Conservation (phyloP, 2,329 filamentous ascomycete species). For the Fusarium foetens region DNA sequence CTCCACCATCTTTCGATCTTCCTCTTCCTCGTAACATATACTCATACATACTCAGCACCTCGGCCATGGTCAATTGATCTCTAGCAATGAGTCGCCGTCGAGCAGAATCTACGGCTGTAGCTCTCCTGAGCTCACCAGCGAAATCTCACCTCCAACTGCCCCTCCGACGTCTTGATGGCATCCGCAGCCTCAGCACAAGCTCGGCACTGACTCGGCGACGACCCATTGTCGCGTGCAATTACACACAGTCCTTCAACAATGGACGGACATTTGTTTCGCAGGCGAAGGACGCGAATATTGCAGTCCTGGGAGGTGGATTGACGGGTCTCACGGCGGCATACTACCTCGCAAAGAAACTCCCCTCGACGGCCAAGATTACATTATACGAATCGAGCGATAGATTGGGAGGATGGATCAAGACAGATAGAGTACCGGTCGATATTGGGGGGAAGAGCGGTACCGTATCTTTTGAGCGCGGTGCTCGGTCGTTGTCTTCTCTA, state of each 20-base stretch:
- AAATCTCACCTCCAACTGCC: slow-evolving; percentile 1
- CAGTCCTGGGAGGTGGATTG: slow-evolving; percentile 82
- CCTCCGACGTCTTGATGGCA: slow-evolving; percentile 31
- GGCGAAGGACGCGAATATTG: slow-evolving; percentile 57
- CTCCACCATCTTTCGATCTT: slow-evolving; percentile 34
- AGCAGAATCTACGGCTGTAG: slow-evolving; percentile 42
- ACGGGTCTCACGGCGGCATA: slow-evolving; percentile 83
- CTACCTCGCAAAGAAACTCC: slow-evolving; percentile 76
- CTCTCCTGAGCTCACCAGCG: slow-evolving; percentile 42
- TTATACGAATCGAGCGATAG: slow-evolving; percentile 78
- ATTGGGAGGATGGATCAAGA: slow-evolving; percentile 87
- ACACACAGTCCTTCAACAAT: not conserved
- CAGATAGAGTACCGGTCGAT: slow-evolving; percentile 67
- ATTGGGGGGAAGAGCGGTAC: slow-evolving; percentile 63
- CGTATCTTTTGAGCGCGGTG: slow-evolving; percentile 85
- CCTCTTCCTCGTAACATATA: slow-evolving; percentile 13
- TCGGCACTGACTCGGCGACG: slow-evolving; percentile 20
- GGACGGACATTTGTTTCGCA: slow-evolving; percentile 33
- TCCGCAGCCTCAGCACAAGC: slow-evolving; percentile 25
- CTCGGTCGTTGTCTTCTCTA: slow-evolving; percentile 76
- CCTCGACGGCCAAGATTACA: slow-evolving; percentile 73
- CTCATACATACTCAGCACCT: not conserved
- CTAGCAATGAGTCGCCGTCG: slow-evolving; percentile 44
- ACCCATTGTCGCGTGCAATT: slow-evolving; percentile 10
- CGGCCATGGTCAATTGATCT: slow-evolving; percentile 47